These are phyloP conservation scores for Aspergillus melleus DNA, from an alignment of 2,329 filamentous ascomycete species.

Conservation along the genomic window DNA sequence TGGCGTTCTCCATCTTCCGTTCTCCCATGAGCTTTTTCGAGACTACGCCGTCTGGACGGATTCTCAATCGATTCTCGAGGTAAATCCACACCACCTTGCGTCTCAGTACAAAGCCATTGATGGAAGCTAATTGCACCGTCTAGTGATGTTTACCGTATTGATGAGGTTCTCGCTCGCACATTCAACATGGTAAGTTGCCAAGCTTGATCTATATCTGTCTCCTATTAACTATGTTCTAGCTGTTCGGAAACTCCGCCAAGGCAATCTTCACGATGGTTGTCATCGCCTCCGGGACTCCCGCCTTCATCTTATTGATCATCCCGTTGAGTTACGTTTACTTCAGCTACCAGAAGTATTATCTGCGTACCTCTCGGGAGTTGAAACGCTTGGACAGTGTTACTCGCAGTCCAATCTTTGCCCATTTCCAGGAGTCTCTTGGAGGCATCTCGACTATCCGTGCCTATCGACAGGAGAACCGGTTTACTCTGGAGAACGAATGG, in stretches of 20 bases:
- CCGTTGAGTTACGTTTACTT: conserved; percentile 81
- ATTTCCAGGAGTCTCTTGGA: conserved; percentile 95
- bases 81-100: conserved; percentile 41
- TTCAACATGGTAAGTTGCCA: conserved; percentile 76
- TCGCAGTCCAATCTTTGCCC: conserved; percentile 93
- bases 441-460: conserved; percentile 94
- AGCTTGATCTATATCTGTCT: background rate
- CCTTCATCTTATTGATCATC: conserved; percentile 76
- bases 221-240: conserved; percentile 30
- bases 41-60: conserved; percentile 92
- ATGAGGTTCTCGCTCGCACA: conserved; percentile 90
- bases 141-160: conserved; percentile 65
- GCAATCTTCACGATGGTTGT: conserved; percentile 83
- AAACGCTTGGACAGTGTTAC: conserved; percentile 95
- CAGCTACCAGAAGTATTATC: conserved; percentile 95
- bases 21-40: conserved; percentile 99
- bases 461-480: conserved; percentile 83
- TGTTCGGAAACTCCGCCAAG: conserved; percentile 73
- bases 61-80: conserved; percentile 95
- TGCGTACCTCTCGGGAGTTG: conserved; percentile 91
- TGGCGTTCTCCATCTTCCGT: conserved; percentile 96
- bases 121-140: conserved; percentile 2
- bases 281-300: conserved; percentile 78
- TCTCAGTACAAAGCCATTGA: background rate
- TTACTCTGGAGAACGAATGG: conserved; percentile 94